A percentile compares a stretch with the other conserved stretches of the same genome.
These are phyloP conservation scores for Yamadazyma mexicana DNA, from an alignment of 1,139 yeast species.

Conservation along the genomic window DNA sequence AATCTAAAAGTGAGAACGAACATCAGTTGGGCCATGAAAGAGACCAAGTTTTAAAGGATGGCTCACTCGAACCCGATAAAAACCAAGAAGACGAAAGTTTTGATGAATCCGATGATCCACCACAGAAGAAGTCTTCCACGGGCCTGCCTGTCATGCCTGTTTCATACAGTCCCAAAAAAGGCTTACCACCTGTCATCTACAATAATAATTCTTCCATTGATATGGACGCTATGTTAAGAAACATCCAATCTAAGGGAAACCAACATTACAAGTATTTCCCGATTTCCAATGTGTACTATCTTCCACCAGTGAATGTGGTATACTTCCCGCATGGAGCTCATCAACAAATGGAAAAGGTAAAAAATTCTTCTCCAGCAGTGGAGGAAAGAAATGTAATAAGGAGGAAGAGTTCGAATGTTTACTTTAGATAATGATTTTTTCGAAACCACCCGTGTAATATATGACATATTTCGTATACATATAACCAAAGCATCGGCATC, in stretches of 20 bases:
- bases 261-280: conserved; percentile 55
- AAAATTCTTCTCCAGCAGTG: conserved; percentile 11
- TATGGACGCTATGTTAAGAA: conserved; percentile 13
- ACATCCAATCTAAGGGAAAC: conserved; percentile 11
- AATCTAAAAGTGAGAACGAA: too few relatives aligned
- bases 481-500: not conserved
- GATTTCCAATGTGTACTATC: conserved; percentile 53
- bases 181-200: conserved; percentile 12
- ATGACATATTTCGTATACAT: not conserved
- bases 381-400: conserved; percentile 13
- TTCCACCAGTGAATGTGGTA: conserved; percentile 61
- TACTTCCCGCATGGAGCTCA: conserved; percentile 62
- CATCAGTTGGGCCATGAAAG: too few relatives aligned
- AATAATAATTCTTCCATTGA: conserved; percentile 17
- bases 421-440: conserved; percentile 29
- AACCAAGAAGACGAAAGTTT: conserved; percentile 1
- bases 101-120: conserved; percentile 2
- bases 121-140: conserved; percentile 7
- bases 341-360: conserved; percentile 24
- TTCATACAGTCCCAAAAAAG: conserved; percentile 10
- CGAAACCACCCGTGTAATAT: not conserved
- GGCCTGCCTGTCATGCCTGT: conserved; percentile 7
- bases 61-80: conserved; percentile 4
- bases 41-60: too few relatives aligned
- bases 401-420: conserved; percentile 32